Base-by-base conservation (phyloP, 352 stramenopile genomes). In the Blastocystis sp. region DNA sequence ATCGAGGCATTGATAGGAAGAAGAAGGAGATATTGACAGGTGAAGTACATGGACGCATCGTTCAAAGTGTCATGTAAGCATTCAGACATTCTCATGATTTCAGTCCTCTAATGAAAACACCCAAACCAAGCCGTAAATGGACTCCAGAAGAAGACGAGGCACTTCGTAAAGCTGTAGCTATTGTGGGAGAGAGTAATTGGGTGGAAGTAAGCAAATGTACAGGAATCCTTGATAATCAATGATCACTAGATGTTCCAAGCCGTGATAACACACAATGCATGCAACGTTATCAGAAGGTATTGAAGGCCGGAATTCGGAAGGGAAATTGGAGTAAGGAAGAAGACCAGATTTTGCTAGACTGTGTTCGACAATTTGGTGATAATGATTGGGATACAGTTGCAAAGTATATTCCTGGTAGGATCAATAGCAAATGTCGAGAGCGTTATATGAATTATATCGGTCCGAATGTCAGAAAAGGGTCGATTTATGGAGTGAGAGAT, bases 401-500 rank as follows among this genome's bases (percentile, higher is more conserved):
- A 14, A 56, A 83, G 1, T 37, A 57, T 11, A 86, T 86, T n/a
- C 42, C 52, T 92, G 88, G 88, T n/a, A 71, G 88, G 19, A 89
- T 67, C 74, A 86, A 54, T 21, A 88, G 88, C 29, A 86, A 89
- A 81, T 95, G 93, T 86, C 91, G 93, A 12, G 92, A 95, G 73
- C 92, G 93, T 14, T 96, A 93, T 92, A 94, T 93, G 83, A 95
- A 96, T 86, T 92, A 95, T 71, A 87, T 96, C 0, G 92, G 95
- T 80, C 92, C 93, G 9, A 93, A 89, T 65, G 94, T 96, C 75
- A 27, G 32, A 37, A 80, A 80, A 29, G 67, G 67, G 66, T 78
- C 14, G 35, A n/a, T 19, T 27, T 46, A 27, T n/a, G 39, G 39
- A 51, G 12, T 27, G 5, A 35, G 12, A 7, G 39, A 32, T 24